Evolutionary conservation across 1,139 yeast genomes (phyloP), one percentile per base, ranked within the genome.

Genomic region (Arxiozyma heterogenica): DNA sequence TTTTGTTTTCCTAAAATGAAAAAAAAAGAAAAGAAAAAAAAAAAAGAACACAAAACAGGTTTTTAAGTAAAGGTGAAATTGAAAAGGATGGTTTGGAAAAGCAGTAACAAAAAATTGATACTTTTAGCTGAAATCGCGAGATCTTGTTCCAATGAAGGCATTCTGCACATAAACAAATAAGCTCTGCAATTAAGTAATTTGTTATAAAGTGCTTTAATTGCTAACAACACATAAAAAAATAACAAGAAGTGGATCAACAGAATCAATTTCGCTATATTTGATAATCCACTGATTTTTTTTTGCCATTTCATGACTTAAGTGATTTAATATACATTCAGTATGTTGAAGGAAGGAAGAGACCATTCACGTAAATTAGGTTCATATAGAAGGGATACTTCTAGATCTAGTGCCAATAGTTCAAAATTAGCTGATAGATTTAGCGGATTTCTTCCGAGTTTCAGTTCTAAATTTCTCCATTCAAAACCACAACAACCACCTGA

Each of bases 391-490:
- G 34, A 22, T 22, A 34, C 20, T 12, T 34, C 42, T 50, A 50
- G 45, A 54, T 50, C 64, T 41, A 65, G 66, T 9, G 60, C 65
- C 11, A 63, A 64, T 50, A 57, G 68, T 47, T 57, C 65, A 21
- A 58, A 61, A 44, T 61, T 66, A 44, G 62, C 69, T 12, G 65
- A 64, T 49, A 65, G 65, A 11, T 56, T 66, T 47, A 63, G 65
- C 47, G 66, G 61, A 50, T 54, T 66, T 42, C 53, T 66, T 30
- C 70, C 70, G 20, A 62, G 61, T 17, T 60, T 66, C 18, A 64
- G 68, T 55, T 69, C 70, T 11, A 65, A 62, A 54, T 55, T 66
- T 38, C 69, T 65, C 46, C 67, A 64, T 52, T 60, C 64, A n/a
- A 62, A 46, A 41, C 4, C 42, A 15, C 42, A 34, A 21, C 48